Base-by-base conservation (phyloP, 2,329 filamentous ascomycete genomes). In the Diaporthe helianthi region DNA sequence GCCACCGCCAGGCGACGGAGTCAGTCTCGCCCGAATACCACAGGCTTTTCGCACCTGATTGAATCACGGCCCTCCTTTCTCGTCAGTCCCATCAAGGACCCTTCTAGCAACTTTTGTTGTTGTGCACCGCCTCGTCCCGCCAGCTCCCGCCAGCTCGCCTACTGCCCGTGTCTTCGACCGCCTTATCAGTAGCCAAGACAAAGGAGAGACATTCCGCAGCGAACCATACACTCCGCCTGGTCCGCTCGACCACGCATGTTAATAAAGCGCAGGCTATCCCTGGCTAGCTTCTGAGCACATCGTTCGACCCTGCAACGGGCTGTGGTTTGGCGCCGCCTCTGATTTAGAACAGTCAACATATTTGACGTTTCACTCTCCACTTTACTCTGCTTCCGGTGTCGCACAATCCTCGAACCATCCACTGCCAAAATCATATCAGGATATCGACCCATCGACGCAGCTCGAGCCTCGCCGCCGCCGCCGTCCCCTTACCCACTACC, bases 331-430 rank as follows among this genome's bases (percentile, higher is more conserved):
- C 51, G 53, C 60, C 54, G 58, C 31, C 49, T 52, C 29, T 52
- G 36, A 65, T 51, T 67, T 52, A 67, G 61, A 55, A 67, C 60
- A 68, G 61, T 65, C 64, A 68, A 49, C 69, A 54, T 66, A 60
- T 44, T 44, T 68, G 60, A 70, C 71, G 72, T 73, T 72, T 73
- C 71, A 71, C 67, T 46, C 63, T 69, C 72, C 70, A 72, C 69
- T 64, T 63, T 63, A 67, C 69, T 65, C 63, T 65, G 54, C 69
- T 69, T 66, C 68, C 71, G 69, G 65, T 70, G 67, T 71, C 65
- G 69, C 67, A 66, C 72, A 71, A 68, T 54, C 22, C 71, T 73
- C 72, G 72, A 72, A 71, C 72, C 71, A 73, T 70, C 41, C 68
- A 64, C 67, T 26, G 1, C 41, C 31, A 36, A 61, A 66, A 72